phyloP scores from a whole-genome alignment of 2,329 filamentous ascomycete species.

The Cryoendolithus antarcticus region DNA sequence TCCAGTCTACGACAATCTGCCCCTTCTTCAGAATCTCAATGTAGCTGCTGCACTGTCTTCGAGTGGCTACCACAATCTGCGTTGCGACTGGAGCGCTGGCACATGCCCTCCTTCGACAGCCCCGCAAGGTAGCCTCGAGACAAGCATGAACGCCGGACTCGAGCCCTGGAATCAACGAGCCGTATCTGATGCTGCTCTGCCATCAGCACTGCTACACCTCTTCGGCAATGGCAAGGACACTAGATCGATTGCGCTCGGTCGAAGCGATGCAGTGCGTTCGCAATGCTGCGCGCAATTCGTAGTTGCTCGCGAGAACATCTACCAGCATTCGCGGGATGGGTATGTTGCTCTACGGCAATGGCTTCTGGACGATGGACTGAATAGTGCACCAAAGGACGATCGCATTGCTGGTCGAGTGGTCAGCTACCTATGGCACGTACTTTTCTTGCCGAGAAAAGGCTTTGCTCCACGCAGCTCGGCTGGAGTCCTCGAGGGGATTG shows the following conservation, averaged over 20 bases:
- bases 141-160: conserved; percentile 23
- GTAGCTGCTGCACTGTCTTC: conserved; percentile 26
- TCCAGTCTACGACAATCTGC: conserved; percentile 34
- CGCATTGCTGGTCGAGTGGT: conserved; percentile 30
- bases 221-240: conserved; percentile 11
- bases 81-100: conserved; percentile 39
- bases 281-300: conserved; percentile 46
- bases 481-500: conserved; percentile 13
- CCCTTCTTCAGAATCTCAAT: conserved; percentile 28
- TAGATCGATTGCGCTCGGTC: conserved; percentile 32
- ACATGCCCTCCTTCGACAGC: conserved; percentile 23
- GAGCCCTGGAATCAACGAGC: conserved; percentile 30
- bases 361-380: conserved; percentile 31
- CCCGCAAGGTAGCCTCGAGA: conserved; percentile 29
- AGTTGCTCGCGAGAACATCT: conserved; percentile 36
- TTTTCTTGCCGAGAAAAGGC: conserved; percentile 26
- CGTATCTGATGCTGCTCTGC: conserved; percentile 15
- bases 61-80: conserved; percentile 36
- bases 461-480: conserved; percentile 1
- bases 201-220: conserved; percentile 8
- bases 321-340: conserved; percentile 37
- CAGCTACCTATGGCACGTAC: conserved; percentile 39
- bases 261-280: conserved; percentile 11
- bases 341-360: conserved; percentile 41
- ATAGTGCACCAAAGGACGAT: conserved; percentile 28